A percentile compares a stretch with the other conserved stretches of the same genome.
Evolutionary conservation across 768 basidiomycete species (phyloP).

Genomic region (Leccinum imitatum): DNA sequence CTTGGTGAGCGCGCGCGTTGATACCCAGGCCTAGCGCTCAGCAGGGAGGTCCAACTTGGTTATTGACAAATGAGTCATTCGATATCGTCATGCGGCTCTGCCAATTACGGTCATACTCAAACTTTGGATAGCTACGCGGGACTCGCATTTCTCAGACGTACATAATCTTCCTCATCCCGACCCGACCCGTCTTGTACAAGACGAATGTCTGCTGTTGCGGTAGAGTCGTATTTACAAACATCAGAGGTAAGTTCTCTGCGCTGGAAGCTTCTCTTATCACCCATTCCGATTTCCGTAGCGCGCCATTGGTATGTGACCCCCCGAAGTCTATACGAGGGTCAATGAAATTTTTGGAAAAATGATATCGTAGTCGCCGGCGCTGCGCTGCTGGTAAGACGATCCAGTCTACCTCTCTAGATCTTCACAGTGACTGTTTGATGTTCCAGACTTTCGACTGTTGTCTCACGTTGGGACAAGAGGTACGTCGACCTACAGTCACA

Average conservation of each 20-base stretch:
- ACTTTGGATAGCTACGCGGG: background rate
- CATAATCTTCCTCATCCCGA: background rate
- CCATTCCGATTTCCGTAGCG: background rate
- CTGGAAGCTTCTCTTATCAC: background rate
- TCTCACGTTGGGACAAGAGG: slow-evolving; percentile 17
- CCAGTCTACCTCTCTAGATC: background rate
- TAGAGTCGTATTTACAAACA: slow-evolving; percentile 13
- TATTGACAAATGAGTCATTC: background rate
- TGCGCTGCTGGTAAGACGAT: slow-evolving; percentile 13
- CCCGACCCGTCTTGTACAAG: background rate
- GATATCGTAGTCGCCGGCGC: slow-evolving; percentile 9
- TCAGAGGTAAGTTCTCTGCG: slow-evolving; percentile 11
- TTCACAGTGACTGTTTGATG: background rate
- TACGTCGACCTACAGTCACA: background rate
- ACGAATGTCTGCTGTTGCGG: slow-evolving; percentile 12
- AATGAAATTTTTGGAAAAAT: background rate
- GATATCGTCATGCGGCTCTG: background rate
- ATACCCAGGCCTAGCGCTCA: background rate
- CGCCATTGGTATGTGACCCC: slow-evolving; percentile 10
- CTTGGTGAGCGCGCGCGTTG: background rate
- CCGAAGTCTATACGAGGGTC: background rate
- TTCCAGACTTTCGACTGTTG: slow-evolving; percentile 18
- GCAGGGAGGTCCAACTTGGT: background rate
- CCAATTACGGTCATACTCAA: background rate
- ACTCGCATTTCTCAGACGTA: background rate